Conservation (phyloP, 2,329 filamentous ascomycete genomes). For the Seiridium cupressi region DNA sequence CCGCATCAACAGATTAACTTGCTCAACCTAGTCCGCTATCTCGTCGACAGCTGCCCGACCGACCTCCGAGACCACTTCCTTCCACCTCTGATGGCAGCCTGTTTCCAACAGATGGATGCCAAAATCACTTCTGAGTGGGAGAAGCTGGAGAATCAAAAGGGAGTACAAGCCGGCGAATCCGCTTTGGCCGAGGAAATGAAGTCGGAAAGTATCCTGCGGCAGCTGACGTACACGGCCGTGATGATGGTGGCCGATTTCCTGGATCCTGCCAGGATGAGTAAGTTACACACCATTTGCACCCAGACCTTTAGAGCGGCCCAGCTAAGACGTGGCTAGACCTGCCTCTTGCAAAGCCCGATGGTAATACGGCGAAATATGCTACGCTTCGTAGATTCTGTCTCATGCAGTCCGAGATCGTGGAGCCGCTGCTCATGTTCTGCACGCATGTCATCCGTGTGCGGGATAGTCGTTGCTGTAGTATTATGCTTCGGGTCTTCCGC, state of each 20-base stretch:
- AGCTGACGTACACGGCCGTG: slow-evolving; percentile 88
- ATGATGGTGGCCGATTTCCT: slow-evolving; percentile 89
- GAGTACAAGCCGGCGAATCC: slow-evolving; percentile 65
- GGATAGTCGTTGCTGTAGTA: slow-evolving; percentile 83
- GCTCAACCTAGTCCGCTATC: slow-evolving; percentile 79
- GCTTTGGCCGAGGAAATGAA: slow-evolving; percentile 97
- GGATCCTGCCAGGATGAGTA: slow-evolving; percentile 69
- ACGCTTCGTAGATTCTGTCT: slow-evolving; percentile 82
- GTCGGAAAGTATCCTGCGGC: slow-evolving; percentile 88
- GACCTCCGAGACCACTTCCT: slow-evolving; percentile 76
- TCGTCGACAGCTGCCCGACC: slow-evolving; percentile 90
- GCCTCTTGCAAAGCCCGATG: slow-evolving; percentile 19
- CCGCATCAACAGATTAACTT: slow-evolving; percentile 94
- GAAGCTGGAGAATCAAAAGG: slow-evolving; percentile 64
- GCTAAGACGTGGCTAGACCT: slow-evolving; percentile 25
- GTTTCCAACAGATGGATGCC: slow-evolving; percentile 82
- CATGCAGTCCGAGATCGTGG: slow-evolving; percentile 72
- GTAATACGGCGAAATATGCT: slow-evolving; percentile 37
- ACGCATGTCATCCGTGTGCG: slow-evolving; percentile 87
- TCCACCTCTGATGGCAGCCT: slow-evolving; percentile 75
- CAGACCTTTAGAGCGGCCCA: slow-evolving; percentile 10
- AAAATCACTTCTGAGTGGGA: slow-evolving; percentile 91
- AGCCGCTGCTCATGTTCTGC: slow-evolving; percentile 87
- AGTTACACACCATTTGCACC: slow-evolving; percentile 22
- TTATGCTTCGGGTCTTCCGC: slow-evolving; percentile 82